Base-by-base conservation (phyloP, 441 rosid species). In the Erodium texanum region DNA sequence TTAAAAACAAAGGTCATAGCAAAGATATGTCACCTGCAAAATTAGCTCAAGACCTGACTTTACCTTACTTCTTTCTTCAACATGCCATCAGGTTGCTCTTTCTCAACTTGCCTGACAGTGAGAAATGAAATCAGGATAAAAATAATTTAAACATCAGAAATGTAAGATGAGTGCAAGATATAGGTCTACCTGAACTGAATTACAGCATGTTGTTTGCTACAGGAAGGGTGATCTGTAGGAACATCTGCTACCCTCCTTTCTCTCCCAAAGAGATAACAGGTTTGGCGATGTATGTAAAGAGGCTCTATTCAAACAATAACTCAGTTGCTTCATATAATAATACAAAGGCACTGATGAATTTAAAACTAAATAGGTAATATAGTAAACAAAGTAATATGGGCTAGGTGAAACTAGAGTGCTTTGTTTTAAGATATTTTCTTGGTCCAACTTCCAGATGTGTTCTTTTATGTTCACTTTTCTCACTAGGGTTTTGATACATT, bases 191-290 rank as follows among this genome's bases (percentile, higher is more conserved):
- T 77, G 75, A 79, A 93, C 71, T 91, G 97, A 74, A 93, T 83
- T 68, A 93, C 90, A 38, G 99, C 97, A 82, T 93, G 99, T 67
- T 93, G 96, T 79, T 93, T 93, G 96, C 99, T 93, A 79, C 96
- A 91, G 43, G 99, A 93, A 62, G 99, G 99, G 71, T 93, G 99
- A 73, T 93, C 99, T 0, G 96, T 93, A 11, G 99, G 97, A 70
- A 93, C 65, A 71, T 93, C 99, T 0, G 96, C 96, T 11, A 89
- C 85, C 74, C 92, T 89, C 76, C 97, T 86, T 80, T 91, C 99
- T 73, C 98, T 82, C 70, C 97, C 96, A 41, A 89, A 93, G 69
- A 93, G 96, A 76, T 89, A 93, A 78, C 94, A 90, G 70, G 92
- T 90, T 75, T 93, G 97, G 62, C 97, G 92, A 78, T 93, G 96